These are phyloP conservation scores for Neoarthrinium moseri DNA, from an alignment of 2,329 filamentous ascomycete species.

Conservation along the genomic window DNA sequence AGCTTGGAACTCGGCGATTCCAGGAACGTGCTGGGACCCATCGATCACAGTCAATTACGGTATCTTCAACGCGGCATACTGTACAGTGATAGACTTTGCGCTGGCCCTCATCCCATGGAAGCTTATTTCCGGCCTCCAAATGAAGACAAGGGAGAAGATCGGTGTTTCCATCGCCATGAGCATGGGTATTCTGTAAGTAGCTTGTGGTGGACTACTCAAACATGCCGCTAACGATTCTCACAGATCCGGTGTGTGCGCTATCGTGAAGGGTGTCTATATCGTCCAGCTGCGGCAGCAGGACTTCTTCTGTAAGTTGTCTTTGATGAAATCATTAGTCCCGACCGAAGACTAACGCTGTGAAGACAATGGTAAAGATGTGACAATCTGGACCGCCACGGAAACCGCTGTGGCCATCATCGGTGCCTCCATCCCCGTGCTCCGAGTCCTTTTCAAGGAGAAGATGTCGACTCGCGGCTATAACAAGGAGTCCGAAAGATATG, in stretches of 20 bases:
- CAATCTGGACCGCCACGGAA: constrained; percentile 28
- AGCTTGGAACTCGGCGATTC: constrained; percentile 7
- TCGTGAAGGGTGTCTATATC: constrained; percentile 21
- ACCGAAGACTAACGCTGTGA: background rate
- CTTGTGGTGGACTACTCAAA: constrained; percentile 3
- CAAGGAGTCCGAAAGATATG: background rate
- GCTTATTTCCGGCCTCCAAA: constrained; percentile 26
- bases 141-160: constrained; percentile 26
- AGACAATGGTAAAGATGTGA: constrained; percentile 19
- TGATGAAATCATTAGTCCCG: background rate
- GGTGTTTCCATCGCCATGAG: constrained; percentile 29
- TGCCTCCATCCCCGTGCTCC: constrained; percentile 30
- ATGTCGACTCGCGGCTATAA: background rate
- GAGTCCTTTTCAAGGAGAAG: constrained; percentile 23
- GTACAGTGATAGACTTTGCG: constrained; percentile 18
- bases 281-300: constrained; percentile 15
- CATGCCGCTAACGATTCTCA: background rate
- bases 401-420: constrained; percentile 25
- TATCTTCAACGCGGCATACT: constrained; percentile 13
- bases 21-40: constrained; percentile 14
- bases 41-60: constrained; percentile 10
- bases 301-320: constrained; percentile 21
- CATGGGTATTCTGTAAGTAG: constrained; percentile 24
- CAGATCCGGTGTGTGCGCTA: constrained; percentile 21
- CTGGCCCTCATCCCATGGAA: constrained; percentile 29